Evolutionary conservation across 805 yeast species (phyloP).

Genomic region (Tetrapisispora taiwanensis): DNA sequence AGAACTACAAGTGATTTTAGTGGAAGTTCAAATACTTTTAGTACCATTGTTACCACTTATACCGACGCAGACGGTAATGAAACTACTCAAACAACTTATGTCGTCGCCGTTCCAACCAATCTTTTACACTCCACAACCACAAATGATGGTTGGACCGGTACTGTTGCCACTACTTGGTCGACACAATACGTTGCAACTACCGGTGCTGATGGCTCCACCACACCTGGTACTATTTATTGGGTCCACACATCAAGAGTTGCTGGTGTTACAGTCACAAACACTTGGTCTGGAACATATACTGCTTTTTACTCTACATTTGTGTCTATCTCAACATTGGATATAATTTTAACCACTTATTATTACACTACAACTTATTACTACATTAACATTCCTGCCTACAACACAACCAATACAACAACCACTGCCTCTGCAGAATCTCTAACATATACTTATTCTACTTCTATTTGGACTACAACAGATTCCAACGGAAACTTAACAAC

Average conservation of each 20-base stretch:
- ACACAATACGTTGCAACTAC: background rate
- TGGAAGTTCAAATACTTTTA: background rate
- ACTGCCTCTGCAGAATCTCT: background rate
- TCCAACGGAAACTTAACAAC: slow-evolving; percentile 7
- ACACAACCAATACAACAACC: background rate
- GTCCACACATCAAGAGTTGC: background rate
- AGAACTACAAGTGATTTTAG: background rate
- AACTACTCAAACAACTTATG: background rate
- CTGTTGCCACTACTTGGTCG: background rate
- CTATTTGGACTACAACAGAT: slow-evolving; percentile 5
- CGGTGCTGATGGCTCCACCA: background rate
- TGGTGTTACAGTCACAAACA: background rate
- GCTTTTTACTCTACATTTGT: background rate
- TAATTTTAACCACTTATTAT: no score
- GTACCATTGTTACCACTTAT: background rate
- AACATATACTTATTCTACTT: slow-evolving; percentile 1
- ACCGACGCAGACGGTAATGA: background rate
- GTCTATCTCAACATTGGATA: background rate
- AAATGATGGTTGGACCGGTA: background rate
- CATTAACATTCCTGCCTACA: background rate
- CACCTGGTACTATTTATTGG: background rate
- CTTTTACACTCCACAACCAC: background rate
- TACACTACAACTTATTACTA: no score
- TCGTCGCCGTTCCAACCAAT: background rate
- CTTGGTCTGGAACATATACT: slow-evolving; percentile 5